Conservation (phyloP, 2,329 filamentous ascomycete species). For the Lecanicillium sp. region DNA sequence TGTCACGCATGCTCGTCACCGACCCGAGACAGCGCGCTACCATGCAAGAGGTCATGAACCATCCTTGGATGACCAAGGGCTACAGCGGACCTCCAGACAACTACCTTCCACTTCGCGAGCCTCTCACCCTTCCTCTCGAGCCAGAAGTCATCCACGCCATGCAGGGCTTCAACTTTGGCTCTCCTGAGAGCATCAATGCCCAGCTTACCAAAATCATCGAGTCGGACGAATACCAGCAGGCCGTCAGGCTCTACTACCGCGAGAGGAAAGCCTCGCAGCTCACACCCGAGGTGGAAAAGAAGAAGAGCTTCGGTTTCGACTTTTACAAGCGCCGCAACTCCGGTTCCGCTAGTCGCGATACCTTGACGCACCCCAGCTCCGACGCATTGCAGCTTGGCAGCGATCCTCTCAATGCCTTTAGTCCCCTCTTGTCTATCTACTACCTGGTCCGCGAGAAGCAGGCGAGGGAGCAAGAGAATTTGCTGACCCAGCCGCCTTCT, state of each 20-base stretch:
- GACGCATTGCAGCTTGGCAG: constrained; percentile 77
- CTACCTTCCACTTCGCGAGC: constrained; percentile 75
- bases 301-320: constrained; percentile 81
- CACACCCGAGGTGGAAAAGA: constrained; percentile 68
- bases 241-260: constrained; percentile 63
- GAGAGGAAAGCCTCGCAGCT: constrained; percentile 56
- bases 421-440: constrained; percentile 87
- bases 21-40: constrained; percentile 83
- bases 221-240: constrained; percentile 88
- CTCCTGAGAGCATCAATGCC: constrained; percentile 72
- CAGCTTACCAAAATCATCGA: constrained; percentile 83
- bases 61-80: constrained; percentile 94
- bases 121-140: constrained; percentile 79
- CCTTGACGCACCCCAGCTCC: constrained; percentile 72
- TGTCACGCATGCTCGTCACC: constrained; percentile 92
- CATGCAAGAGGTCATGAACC: constrained; percentile 85
- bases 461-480: constrained; percentile 59
- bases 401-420: constrained; percentile 90
- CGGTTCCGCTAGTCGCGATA: constrained; percentile 73
- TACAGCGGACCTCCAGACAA: constrained; percentile 85
- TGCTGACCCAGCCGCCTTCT: constrained; percentile 40
- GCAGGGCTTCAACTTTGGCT: constrained; percentile 96
- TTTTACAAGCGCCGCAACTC: constrained; percentile 96
- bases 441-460: constrained; percentile 94
- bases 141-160: constrained; percentile 80